Conservation (phyloP, 441 rosid genomes). For the Hura crepitans region DNA sequence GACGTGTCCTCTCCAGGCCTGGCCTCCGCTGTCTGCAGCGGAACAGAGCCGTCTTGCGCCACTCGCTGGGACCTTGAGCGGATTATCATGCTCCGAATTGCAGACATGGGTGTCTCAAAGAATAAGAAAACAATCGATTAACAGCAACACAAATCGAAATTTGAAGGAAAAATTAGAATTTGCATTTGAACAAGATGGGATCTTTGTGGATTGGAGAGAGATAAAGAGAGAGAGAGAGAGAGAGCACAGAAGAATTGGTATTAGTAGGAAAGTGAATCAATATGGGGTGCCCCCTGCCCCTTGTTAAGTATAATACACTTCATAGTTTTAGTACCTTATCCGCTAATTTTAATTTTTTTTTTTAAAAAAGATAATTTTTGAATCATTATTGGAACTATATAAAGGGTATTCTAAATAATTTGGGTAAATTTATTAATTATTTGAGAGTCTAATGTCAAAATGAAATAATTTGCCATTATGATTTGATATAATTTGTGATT, state of each 20-base stretch:
- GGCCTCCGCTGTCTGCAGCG: constrained; percentile 17
- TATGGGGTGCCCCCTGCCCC: not conserved
- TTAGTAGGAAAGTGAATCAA: not conserved
- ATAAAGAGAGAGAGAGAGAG: not conserved
- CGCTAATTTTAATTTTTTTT: not conserved
- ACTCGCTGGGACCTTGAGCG: constrained; percentile 82
- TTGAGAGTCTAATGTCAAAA: too few relatives aligned
- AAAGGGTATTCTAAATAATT: too few relatives aligned
- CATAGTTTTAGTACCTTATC: constrained; percentile 7
- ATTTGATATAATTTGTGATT: not conserved
- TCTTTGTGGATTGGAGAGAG: not conserved
- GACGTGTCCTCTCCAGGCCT: constrained; percentile 50
- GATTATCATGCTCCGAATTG: constrained; percentile 45
- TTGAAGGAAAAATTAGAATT: not conserved
- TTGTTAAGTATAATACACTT: not conserved
- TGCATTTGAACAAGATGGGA: not conserved
- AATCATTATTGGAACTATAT: too few relatives aligned
- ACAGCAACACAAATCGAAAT: not conserved
- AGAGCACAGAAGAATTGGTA: not conserved
- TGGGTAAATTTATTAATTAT: too few relatives aligned
- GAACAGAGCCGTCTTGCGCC: constrained; percentile 68
- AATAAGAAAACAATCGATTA: not conserved
- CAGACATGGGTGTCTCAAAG: constrained; percentile 25
- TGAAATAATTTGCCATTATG: too few relatives aligned
- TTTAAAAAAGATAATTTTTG: too few relatives aligned